phyloP scores from a whole-genome alignment of 371 early-diverging fungal genomes.

The Globomyces sp. region DNA sequence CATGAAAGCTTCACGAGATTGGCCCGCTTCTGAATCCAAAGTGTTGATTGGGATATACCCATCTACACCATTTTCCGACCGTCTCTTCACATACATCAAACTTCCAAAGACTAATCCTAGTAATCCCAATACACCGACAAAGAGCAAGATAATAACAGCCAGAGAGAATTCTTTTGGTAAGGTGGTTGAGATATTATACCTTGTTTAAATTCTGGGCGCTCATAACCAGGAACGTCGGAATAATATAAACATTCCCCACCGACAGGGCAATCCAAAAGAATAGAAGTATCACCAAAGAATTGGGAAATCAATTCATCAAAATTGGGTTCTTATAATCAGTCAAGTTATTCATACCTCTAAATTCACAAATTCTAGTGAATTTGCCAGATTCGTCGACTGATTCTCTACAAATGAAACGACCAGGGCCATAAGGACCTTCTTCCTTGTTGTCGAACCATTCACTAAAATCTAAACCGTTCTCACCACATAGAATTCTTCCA shows the following conservation, averaged over 20 bases:
- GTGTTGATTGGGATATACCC: not conserved
- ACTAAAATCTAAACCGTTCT: constrained; percentile 45
- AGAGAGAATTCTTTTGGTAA: constrained; percentile 13
- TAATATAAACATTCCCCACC: constrained; percentile 82
- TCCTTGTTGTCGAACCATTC: constrained; percentile 42
- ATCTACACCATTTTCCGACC: constrained; percentile 18
- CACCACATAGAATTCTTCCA: constrained; percentile 58
- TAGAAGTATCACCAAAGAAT: constrained; percentile 53
- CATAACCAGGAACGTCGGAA: constrained; percentile 78
- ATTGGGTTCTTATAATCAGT: constrained; percentile 20
- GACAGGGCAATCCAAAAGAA: constrained; percentile 45
- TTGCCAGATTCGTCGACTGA: not conserved
- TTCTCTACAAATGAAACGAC: constrained; percentile 33
- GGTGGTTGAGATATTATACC: not conserved
- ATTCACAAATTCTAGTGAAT: constrained; percentile 24
- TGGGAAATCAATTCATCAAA: constrained; percentile 37
- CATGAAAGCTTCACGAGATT: constrained; percentile 31
- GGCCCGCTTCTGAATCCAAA: not conserved
- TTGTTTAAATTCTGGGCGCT: constrained; percentile 21
- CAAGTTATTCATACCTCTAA: constrained; percentile 16
- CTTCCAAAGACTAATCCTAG: constrained; percentile 22
- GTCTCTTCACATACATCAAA: constrained; percentile 20
- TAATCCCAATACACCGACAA: constrained; percentile 27
- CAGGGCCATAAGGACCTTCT: constrained; percentile 59
- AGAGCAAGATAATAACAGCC: constrained; percentile 25